These are phyloP conservation scores for Saccharomyces hybrid DNA, from an alignment of 1,139 yeast genomes.

Conservation along the genomic window DNA sequence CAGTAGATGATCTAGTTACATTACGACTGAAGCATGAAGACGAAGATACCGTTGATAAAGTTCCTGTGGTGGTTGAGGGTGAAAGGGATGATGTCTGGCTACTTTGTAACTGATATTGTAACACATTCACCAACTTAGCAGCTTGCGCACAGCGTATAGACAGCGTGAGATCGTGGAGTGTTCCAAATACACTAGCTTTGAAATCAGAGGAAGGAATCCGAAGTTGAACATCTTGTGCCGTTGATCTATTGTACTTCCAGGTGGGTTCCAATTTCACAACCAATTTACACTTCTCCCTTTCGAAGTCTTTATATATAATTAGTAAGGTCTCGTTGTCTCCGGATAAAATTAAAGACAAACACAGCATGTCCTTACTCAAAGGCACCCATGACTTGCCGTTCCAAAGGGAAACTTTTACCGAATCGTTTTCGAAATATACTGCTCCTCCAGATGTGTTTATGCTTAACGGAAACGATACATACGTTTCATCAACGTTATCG, in stretches of 20 bases:
- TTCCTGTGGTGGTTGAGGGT: slow-evolving; percentile 11
- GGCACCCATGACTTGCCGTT: slow-evolving; percentile 18
- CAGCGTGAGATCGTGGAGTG: slow-evolving; percentile 4
- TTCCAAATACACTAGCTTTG: slow-evolving; percentile 10
- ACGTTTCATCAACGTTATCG: neutral
- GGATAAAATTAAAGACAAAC: slow-evolving; percentile 52
- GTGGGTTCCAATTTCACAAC: slow-evolving; percentile 16
- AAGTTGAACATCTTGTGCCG: slow-evolving; percentile 31
- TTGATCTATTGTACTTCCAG: slow-evolving; percentile 25
- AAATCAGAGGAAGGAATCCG: slow-evolving; percentile 16
- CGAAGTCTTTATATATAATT: slow-evolving; percentile 65
- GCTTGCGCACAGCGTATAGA: slow-evolving; percentile 19
- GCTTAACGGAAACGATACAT: slow-evolving; percentile 10
- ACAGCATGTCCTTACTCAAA: slow-evolving; percentile 6
- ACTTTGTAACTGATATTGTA: slow-evolving; percentile 19
- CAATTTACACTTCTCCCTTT: slow-evolving; percentile 10
- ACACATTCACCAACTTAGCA: slow-evolving; percentile 16
- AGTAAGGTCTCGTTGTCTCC: slow-evolving; percentile 84
- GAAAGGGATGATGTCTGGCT: slow-evolving; percentile 10
- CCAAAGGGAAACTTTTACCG: slow-evolving; percentile 21
- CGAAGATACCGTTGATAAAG: slow-evolving; percentile 14
- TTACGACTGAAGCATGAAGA: slow-evolving; percentile 11
- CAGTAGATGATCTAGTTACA: slow-evolving; percentile 15
- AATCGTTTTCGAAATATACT: slow-evolving; percentile 12
- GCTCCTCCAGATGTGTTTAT: slow-evolving; percentile 8